Conservation (phyloP, 2,329 filamentous ascomycete genomes). For the Aspergillus niger region DNA sequence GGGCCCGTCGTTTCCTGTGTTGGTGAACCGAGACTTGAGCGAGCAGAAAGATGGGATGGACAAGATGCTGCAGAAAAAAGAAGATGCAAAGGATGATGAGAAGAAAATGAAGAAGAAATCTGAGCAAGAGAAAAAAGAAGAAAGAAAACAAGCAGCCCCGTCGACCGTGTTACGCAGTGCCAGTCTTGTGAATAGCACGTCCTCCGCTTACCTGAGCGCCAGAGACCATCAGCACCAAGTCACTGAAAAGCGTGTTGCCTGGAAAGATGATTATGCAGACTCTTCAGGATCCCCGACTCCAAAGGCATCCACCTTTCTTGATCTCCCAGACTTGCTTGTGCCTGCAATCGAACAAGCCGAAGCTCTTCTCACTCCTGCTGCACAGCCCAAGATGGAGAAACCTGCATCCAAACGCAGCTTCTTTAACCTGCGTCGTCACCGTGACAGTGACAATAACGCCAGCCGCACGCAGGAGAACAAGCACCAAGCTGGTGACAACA, state of each 20-base stretch:
- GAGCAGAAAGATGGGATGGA: not conserved
- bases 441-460: slow-evolving; percentile 13
- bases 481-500: no score
- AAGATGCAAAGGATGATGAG: not conserved
- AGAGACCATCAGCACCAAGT: not conserved
- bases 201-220: not conserved
- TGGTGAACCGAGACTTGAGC: not conserved
- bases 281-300: slow-evolving; percentile 6
- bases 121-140: not conserved
- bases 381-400: slow-evolving; percentile 1
- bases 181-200: not conserved
- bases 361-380: not conserved
- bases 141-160: not conserved
- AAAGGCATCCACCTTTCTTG: slow-evolving; percentile 4
- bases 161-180: not conserved
- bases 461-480: slow-evolving; percentile 11
- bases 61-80: not conserved
- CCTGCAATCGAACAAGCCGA: slow-evolving; percentile 7
- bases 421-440: slow-evolving; percentile 15
- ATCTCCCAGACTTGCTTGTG: slow-evolving; percentile 5
- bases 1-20: not conserved
- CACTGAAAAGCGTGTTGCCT: not conserved
- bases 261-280: not conserved
- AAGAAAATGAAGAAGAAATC: not conserved
- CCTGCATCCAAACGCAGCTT: slow-evolving; percentile 14